Base-by-base conservation (phyloP, 495 filamentous ascomycete genomes). In the Aspergillus cristatus region DNA sequence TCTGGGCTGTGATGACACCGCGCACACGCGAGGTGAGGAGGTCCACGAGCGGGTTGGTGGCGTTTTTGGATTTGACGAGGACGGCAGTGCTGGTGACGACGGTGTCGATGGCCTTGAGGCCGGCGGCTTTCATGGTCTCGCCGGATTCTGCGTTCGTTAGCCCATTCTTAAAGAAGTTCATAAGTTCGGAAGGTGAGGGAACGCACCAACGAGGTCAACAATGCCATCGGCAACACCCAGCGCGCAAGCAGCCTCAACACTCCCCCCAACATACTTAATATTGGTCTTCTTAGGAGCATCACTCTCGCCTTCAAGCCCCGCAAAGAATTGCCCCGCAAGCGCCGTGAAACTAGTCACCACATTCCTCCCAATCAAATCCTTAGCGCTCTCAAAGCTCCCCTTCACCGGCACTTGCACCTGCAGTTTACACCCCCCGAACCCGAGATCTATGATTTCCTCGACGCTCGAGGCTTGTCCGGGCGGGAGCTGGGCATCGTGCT, bases 121-220 rank as follows among this genome's bases (percentile, higher is more conserved):
- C 93, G 24, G 90, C 90, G 2, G 88, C 91, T 51, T 82, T 86
- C 91, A 98, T 98, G 8, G 91, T 98, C 54, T 96, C 89, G 34
- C 91, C 91, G 26, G 91, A 98, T 75, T 98, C 91, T 95, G 42
- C 3, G 20, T 30, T 24, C 20, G 8, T 4, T 24, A 24, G 4
- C 4, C 4, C 20, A 4, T 8, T 24, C 8, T 24, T 8, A 16
- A 36, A 26, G 2, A 7, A 26, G 16, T 34, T 14, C 36, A 12
- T 14, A 33, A 12, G 33, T 37, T 14, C 17, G 10, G 6, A 14
- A 14, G 3, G 25, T 14, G 24, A 15, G 42, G 17, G 14, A 18
- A 53, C 50, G 22, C 37, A 95, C 90, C 90, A 54, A 98, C 91
- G 41, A 98, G 75, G 67, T 98, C 93, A 16, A 98, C 87, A 58